Evolutionary conservation across 2,329 filamentous ascomycete genomes (phyloP).

Genomic region (Aspergillus felis): DNA sequence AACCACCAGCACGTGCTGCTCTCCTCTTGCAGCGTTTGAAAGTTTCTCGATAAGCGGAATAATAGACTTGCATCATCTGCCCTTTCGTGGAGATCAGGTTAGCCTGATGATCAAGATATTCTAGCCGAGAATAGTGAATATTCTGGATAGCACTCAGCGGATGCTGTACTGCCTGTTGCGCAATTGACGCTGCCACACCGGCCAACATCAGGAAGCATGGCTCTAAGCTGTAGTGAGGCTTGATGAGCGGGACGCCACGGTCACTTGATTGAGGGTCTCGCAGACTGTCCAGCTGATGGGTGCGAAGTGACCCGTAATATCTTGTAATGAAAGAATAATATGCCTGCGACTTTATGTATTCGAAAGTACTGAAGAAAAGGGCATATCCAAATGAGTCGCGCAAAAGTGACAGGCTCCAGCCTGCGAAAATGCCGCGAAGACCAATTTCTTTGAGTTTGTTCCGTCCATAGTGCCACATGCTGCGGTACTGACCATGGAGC

Average conservation of each 20-base stretch:
- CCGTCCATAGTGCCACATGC: conserved; percentile 60
- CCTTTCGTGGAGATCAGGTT: conserved; percentile 39
- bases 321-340: conserved; percentile 60
- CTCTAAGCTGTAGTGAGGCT: conserved; percentile 61
- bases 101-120: conserved; percentile 55
- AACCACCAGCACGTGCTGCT: conserved; percentile 51
- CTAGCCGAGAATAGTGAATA: conserved; percentile 57
- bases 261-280: conserved; percentile 24
- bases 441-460: conserved; percentile 59
- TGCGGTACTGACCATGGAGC: conserved; percentile 56
- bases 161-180: conserved; percentile 57
- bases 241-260: conserved; percentile 46
- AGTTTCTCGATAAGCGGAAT: conserved; percentile 59
- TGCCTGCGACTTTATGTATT: conserved; percentile 59
- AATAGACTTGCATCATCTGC: conserved; percentile 52
- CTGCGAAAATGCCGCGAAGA: conserved; percentile 58
- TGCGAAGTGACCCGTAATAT: conserved; percentile 49
- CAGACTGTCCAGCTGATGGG: conserved; percentile 24
- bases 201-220: conserved; percentile 59
- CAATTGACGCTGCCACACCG: conserved; percentile 55
- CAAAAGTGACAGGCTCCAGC: conserved; percentile 56
- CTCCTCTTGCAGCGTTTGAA: conserved; percentile 51
- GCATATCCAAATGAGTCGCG: conserved; percentile 60
- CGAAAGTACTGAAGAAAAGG: conserved; percentile 61
- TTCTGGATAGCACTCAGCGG: conserved; percentile 58